A percentile compares a stretch with the other conserved stretches of the same genome.
Evolutionary conservation across 2,329 filamentous ascomycete species (phyloP).

Genomic region (Claviceps paspali): DNA sequence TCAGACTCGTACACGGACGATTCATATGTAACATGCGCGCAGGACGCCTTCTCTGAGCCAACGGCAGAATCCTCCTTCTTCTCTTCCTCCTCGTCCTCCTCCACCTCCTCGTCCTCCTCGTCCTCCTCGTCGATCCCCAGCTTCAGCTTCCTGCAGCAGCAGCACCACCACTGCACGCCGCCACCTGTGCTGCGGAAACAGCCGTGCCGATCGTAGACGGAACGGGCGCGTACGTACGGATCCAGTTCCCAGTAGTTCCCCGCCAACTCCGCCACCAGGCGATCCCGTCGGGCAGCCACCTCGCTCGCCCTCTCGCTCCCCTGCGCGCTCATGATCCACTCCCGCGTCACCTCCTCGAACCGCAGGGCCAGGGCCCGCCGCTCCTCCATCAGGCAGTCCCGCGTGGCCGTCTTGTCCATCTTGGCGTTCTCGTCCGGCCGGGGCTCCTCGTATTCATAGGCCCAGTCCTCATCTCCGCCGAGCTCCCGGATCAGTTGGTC

Average conservation of each 20-base stretch:
- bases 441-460: conserved; percentile 64
- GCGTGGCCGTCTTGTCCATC: conserved; percentile 46
- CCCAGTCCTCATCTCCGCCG: conserved; percentile 65
- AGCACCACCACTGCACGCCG: no score
- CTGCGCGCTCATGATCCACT: conserved; percentile 35
- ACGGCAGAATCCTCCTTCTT: no score
- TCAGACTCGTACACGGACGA: no score
- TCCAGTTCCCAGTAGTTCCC: conserved; percentile 58
- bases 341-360: conserved; percentile 41
- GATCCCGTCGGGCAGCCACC: conserved; percentile 22
- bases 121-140: no score
- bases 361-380: conserved; percentile 40
- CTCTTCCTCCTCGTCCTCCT: no score
- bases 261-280: conserved; percentile 34
- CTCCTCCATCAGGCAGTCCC: conserved; percentile 44
- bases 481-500: conserved; percentile 60
- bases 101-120: no score
- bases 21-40: no score
- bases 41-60: no score
- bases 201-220: conserved; percentile 42
- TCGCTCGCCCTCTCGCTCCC: conserved; percentile 9
- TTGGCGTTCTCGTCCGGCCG: conserved; percentile 52
- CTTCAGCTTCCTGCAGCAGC: no score
- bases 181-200: no score
- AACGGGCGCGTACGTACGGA: conserved; percentile 47